Conservation (phyloP, 768 basidiomycete genomes). For the Peribolospora kevripleyi region DNA sequence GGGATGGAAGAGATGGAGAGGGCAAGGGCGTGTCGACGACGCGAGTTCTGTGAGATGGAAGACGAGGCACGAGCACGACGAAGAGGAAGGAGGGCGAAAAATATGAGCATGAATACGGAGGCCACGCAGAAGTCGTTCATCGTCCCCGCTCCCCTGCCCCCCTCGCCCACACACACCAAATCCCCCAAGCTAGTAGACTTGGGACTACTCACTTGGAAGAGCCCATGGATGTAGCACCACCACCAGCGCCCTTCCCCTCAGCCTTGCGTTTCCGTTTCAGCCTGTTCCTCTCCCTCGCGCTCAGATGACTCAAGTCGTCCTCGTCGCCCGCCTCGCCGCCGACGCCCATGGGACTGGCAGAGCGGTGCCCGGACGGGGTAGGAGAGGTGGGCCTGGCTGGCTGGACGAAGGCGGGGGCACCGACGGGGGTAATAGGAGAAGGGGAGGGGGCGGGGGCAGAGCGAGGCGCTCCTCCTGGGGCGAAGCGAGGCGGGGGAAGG, state of each 20-base stretch:
- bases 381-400: neutral
- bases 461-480: neutral
- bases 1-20: too few species aligned
- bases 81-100: neutral
- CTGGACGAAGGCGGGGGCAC: neutral
- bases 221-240: neutral
- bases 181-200: too few species aligned
- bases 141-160: too few species aligned
- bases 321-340: conserved; percentile 9
- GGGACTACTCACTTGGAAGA: neutral
- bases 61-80: neutral
- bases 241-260: conserved; percentile 17
- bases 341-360: neutral
- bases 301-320: conserved; percentile 29
- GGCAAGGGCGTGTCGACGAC: conserved; percentile 24
- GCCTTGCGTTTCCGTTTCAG: conserved; percentile 82
- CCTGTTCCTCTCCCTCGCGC: conserved; percentile 77
- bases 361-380: neutral
- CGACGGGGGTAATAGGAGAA: neutral
- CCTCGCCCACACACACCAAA: too few species aligned
- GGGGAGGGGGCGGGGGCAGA: conserved; percentile 8
- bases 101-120: neutral
- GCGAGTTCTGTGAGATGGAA: conserved; percentile 31
- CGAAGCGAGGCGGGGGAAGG: conserved; percentile 18
- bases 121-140: too few species aligned